Evolutionary conservation across 2,329 filamentous ascomycete species (phyloP), one percentile per base, ranked within the genome.

Genomic region (Kalaharituber pfeilii): DNA sequence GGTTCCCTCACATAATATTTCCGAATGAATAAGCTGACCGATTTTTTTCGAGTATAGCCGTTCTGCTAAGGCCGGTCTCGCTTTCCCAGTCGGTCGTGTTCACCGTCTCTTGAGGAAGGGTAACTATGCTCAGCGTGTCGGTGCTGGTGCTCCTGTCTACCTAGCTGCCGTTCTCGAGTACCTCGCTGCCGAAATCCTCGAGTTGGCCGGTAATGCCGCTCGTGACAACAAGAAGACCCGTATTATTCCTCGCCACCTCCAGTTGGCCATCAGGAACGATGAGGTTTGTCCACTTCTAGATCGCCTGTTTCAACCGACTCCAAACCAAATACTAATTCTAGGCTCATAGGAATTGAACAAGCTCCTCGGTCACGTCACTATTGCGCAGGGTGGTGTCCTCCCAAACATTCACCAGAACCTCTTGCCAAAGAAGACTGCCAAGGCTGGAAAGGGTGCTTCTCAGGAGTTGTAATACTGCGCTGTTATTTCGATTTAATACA

Each of bases 161-260:
- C 84, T 96, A 62, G 89, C 89, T 63, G 89, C 89, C 54, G 91
- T 98, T 54, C 86, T 98, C 50, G 91, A 98, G 75, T 98, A 98
- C 71, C 84, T 98, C 57, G 89, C 91, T 65, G 91, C 91, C 63
- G 91, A 98, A 77, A 95, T 98, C 66, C 87, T 98, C 68, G 91
- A 98, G 75, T 76, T 98, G 75, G 91, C 91, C 71, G 91, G 91
- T 66, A 98, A 98, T 73, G 91, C 91, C 67, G 91, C 91, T 62
- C 89, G 91, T 66, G 91, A 98, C 76, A 95, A 96, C 82, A 98
- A 98, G 86, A 96, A 96, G 84, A 98, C 89, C 62, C 88, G 91
- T 84, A 98, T 98, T 76, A 98, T 96, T 59, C 91, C 91, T 63
- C 87, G 91, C 73, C 91, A 98, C 74, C 81, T 98, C 49, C 91